Evolutionary conservation across 2,329 filamentous ascomycete species (phyloP).

Genomic region (Akanthomyces uredinophilus): DNA sequence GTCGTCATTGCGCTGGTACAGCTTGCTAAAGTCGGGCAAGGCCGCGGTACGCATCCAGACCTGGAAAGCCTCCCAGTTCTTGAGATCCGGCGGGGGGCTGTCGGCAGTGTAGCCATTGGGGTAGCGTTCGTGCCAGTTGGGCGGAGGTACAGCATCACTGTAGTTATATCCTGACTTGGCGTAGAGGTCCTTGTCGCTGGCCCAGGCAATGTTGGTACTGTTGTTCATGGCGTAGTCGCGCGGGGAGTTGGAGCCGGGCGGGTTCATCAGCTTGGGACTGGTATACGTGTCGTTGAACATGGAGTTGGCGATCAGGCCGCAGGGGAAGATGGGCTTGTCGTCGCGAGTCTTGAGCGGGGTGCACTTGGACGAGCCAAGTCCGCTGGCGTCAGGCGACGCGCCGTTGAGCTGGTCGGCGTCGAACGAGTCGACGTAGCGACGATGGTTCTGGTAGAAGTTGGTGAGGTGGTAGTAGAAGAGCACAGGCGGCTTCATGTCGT

Average conservation of each 20-base stretch:
- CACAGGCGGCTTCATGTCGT: constrained; percentile 74
- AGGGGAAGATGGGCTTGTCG: constrained; percentile 79
- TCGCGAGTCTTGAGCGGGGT: constrained; percentile 58
- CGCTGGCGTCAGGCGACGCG: constrained; percentile 50
- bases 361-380: constrained; percentile 67
- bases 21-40: constrained; percentile 88
- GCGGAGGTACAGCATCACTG: constrained; percentile 69
- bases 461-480: constrained; percentile 92
- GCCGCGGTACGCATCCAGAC: constrained; percentile 99
- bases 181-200: constrained; percentile 76
- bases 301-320: constrained; percentile 93
- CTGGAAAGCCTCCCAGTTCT: constrained; percentile 78
- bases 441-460: constrained; percentile 99
- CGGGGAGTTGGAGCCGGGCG: constrained; percentile 30
- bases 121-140: constrained; percentile 74
- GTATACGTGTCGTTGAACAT: constrained; percentile 90
- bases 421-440: constrained; percentile 89
- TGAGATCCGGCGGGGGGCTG: constrained; percentile 64
- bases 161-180: constrained; percentile 61
- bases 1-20: constrained; percentile 77
- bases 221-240: constrained; percentile 70
- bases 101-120: constrained; percentile 63
- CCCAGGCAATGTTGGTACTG: constrained; percentile 76
- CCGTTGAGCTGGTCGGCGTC: constrained; percentile 78
- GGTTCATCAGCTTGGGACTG: constrained; percentile 57